These are phyloP conservation scores for Acanthamoeba divionensis DNA, from an alignment of 208 protist species.

Conservation along the genomic window DNA sequence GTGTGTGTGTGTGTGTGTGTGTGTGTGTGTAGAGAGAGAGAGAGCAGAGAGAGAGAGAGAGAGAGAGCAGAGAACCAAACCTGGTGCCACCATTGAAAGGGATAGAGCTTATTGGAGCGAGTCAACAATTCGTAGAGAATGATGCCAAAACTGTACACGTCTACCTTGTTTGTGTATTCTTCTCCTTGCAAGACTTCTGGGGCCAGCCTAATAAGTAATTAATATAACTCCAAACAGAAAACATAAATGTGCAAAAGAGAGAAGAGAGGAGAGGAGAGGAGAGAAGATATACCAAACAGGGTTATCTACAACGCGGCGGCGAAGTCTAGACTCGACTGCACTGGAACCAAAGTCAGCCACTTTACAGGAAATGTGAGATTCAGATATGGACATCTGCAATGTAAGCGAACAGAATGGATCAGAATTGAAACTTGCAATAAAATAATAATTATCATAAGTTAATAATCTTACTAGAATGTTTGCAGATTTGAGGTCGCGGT, in stretches of 20 bases:
- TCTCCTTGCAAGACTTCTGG: not conserved
- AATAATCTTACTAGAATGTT: not conserved
- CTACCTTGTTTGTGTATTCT: not conserved
- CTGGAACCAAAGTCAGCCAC: not conserved
- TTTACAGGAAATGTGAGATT: not conserved
- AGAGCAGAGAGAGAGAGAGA: too few relatives aligned
- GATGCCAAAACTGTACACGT: constrained; percentile 9
- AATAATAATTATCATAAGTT: not conserved
- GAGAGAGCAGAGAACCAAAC: not conserved
- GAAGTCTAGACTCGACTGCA: not conserved
- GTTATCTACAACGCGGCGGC: not conserved
- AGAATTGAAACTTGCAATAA: not conserved
- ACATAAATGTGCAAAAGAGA: too few relatives aligned
- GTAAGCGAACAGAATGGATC: not conserved
- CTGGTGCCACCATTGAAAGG: not conserved
- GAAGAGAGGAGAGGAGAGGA: not conserved
- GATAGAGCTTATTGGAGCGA: not conserved
- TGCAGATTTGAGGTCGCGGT: constrained; percentile 13
- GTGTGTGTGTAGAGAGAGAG: too few relatives aligned
- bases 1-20: too few relatives aligned
- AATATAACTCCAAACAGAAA: not conserved
- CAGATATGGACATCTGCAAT: not conserved
- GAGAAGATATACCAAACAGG: not conserved
- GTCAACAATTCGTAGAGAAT: constrained; percentile 3
- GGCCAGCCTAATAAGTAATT: not conserved